These are phyloP conservation scores for Cardiosporidium cionae DNA, from an alignment of 169 alveolate species.

Conservation along the genomic window DNA sequence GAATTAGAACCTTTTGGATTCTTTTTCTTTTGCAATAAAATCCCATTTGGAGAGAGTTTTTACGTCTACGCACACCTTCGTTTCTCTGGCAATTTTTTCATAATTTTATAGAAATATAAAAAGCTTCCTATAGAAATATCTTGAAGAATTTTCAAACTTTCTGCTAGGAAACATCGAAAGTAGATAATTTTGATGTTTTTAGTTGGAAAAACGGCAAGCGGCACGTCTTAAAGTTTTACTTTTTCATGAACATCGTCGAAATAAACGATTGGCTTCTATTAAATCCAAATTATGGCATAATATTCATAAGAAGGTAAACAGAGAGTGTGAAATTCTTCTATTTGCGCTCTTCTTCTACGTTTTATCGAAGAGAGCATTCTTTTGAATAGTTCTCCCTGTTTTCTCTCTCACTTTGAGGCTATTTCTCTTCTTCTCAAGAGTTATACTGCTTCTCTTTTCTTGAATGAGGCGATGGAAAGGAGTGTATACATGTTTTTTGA, in stretches of 20 bases:
- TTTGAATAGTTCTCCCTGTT: neutral
- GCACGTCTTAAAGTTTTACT: conserved; percentile 30
- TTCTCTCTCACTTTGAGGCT: neutral
- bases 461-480: too few species aligned
- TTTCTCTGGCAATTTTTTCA: too few species aligned
- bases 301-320: conserved; percentile 9
- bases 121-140: too few species aligned
- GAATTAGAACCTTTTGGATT: too few species aligned
- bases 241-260: conserved; percentile 30
- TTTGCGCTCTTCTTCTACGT: neutral
- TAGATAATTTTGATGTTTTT: conserved; percentile 29
- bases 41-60: too few species aligned
- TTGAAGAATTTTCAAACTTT: too few species aligned
- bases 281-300: conserved; percentile 22
- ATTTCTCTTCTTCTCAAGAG: neutral
- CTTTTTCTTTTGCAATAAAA: too few species aligned
- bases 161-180: too few species aligned
- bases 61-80: too few species aligned
- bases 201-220: conserved; percentile 29
- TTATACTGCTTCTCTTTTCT: neutral
- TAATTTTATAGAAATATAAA: too few species aligned
- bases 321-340: too few species aligned
- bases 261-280: conserved; percentile 14
- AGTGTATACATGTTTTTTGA: too few species aligned
- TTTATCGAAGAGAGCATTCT: neutral